Evolutionary conservation across 768 basidiomycete genomes (phyloP).

Genomic region (Porphyrellus cyaneotinctus): DNA sequence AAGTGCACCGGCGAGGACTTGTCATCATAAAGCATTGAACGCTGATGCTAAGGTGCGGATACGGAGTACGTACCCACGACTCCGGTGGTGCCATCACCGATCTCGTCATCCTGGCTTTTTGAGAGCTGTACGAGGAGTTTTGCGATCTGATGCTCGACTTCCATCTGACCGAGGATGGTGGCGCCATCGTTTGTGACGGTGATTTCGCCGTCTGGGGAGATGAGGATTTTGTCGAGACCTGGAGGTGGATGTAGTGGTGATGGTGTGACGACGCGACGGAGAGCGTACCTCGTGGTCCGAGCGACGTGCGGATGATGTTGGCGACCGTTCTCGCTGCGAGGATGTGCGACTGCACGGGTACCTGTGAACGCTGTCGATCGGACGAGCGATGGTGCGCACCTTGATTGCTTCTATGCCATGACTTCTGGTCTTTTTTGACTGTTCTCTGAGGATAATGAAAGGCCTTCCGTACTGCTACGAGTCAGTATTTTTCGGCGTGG

Average conservation of each 20-base stretch:
- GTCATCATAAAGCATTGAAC: background rate
- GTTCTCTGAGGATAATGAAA: constrained; percentile 96
- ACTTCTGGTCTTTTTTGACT: constrained; percentile 84
- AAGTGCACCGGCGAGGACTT: constrained; percentile 96
- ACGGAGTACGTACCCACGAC: constrained; percentile 80
- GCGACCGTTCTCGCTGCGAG: constrained; percentile 91
- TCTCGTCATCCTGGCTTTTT: constrained; percentile 98
- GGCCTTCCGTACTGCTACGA: constrained; percentile 77
- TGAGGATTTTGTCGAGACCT: constrained; percentile 95
- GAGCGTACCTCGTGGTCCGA: constrained; percentile 83
- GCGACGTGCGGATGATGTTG: constrained; percentile 90
- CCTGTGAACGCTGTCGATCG: background rate
- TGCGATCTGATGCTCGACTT: constrained; percentile 98
- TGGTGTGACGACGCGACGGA: constrained; percentile 1
- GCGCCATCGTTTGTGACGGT: constrained; percentile 99
- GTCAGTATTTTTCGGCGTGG: constrained; percentile 5
- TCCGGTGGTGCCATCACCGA: constrained; percentile 98
- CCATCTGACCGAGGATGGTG: constrained; percentile 97
- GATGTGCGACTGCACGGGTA: constrained; percentile 72
- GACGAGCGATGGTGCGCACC: constrained; percentile 39
- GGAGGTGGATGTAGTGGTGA: constrained; percentile 8
- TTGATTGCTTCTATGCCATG: constrained; percentile 97
- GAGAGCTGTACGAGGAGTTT: constrained; percentile 95
- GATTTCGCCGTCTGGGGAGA: constrained; percentile 96
- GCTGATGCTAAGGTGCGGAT: constrained; percentile 3